Conservation (phyloP, 192 early-diverging fungal genomes). For the Dimargaris xerosporica region DNA sequence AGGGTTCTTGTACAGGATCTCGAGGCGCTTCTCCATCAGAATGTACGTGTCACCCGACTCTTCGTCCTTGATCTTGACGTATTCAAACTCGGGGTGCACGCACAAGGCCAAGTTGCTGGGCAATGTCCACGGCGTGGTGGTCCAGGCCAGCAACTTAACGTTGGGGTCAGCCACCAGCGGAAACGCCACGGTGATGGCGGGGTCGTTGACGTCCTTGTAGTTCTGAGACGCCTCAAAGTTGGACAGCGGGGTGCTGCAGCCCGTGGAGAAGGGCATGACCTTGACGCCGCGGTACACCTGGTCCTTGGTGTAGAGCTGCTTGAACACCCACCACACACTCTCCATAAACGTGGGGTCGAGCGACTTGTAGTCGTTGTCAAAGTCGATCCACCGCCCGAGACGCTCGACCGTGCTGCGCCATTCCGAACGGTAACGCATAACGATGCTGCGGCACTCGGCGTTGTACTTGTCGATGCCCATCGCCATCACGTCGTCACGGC, state of each 20-base stretch:
- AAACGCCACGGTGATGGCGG: slow-evolving; percentile 86
- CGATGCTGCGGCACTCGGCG: slow-evolving; percentile 88
- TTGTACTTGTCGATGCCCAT: slow-evolving; percentile 98
- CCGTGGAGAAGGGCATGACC: slow-evolving; percentile 96
- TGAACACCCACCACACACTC: slow-evolving; percentile 98
- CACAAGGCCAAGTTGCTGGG: slow-evolving; percentile 90
- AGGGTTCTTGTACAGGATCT: slow-evolving; percentile 80
- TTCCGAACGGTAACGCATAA: slow-evolving; percentile 85
- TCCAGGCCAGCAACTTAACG: slow-evolving; percentile 83
- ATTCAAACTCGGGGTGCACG: slow-evolving; percentile 86
- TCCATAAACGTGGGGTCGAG: slow-evolving; percentile 95
- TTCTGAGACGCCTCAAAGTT: slow-evolving; percentile 96
- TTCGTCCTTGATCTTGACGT: slow-evolving; percentile 85
- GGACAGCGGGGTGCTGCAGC: slow-evolving; percentile 76
- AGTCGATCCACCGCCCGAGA: slow-evolving; percentile 98
- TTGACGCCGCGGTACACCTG: slow-evolving; percentile 88
- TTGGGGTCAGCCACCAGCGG: slow-evolving; percentile 70
- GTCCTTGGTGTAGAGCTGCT: slow-evolving; percentile 85
- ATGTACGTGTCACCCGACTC: slow-evolving; percentile 73
- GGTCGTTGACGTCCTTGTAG: slow-evolving; percentile 96
- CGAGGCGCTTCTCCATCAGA: slow-evolving; percentile 70
- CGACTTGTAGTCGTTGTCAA: slow-evolving; percentile 99
- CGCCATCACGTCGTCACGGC: slow-evolving; percentile 72
- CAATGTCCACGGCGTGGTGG: slow-evolving; percentile 98
- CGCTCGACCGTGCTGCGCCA: slow-evolving; percentile 91